Evolutionary conservation across 2,329 filamentous ascomycete genomes (phyloP), one percentile per base, ranked within the genome.

Genomic region (Madurella mycetomatis): DNA sequence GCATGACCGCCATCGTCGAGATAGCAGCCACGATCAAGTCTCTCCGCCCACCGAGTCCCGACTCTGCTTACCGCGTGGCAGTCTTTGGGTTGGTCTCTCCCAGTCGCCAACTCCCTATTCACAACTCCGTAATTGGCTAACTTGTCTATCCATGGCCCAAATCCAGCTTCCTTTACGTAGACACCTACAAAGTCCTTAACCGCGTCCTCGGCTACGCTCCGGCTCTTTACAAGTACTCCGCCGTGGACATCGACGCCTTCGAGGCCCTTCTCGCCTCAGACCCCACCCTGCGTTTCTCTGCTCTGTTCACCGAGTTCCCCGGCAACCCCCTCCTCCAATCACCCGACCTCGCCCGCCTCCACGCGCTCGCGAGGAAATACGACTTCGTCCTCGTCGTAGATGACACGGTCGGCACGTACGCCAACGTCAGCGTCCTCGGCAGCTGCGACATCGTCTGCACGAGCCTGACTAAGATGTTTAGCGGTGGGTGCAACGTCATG

Each of bases 381-480:
- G 5, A 45, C 5, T 59, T 62, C 15, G 16, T 47, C 1, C 50
- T 64, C 7, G 48, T 61, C 1, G 60, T 64, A 15, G 62, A 64
- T 43, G 61, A 64, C 45, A 64, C 62, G 0, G 41, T 64, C 12
- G 58, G 61, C 12, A 60, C 60, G 1, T 46, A 41, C 25, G 52
- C 49, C 18, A 54, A 56, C 13, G 41, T 63, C 15, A n/a, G 16
- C 18, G 17, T 63, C 15, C 42, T 63, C 1, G 1, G n/a, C 0
- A 5, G 39, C 1, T 62, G 59, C 31, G 58, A 63, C 16, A 49
- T 58, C 0, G 25, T 62, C 15, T 60, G 58, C 45, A 63, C 61
- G 1, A 63, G 61, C 47, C 42, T 64, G 45, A 59, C 59, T 15
- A 64, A 64, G 44, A 60, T 64, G 58, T 62, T 61, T 13, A 59